Conservation (phyloP, 2,329 filamentous ascomycete genomes). For the Aspergillus floridensis region DNA sequence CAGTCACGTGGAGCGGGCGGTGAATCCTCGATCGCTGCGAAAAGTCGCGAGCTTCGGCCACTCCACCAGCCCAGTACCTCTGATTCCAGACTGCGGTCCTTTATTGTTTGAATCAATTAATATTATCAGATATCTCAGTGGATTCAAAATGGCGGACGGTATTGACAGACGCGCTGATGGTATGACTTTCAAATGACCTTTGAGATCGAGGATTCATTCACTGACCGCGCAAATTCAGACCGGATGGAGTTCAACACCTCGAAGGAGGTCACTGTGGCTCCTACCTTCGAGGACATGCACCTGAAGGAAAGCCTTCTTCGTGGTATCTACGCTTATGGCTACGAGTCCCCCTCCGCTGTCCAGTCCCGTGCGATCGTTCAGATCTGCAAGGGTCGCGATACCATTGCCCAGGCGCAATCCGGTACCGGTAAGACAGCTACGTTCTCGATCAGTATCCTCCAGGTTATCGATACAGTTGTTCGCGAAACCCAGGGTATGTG, state of each 20-base stretch:
- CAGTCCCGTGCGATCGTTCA: conserved; percentile 98
- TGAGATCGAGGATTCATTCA: conserved; percentile 10
- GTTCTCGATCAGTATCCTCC: conserved; percentile 93
- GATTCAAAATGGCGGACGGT: conserved; percentile 76
- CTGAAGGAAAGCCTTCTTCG: conserved; percentile 95
- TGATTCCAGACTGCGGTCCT: background rate
- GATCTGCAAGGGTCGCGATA: conserved; percentile 98
- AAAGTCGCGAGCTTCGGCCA: conserved; percentile 22
- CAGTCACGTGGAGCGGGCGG: conserved; percentile 25
- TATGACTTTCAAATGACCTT: conserved; percentile 23
- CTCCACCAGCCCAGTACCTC: conserved; percentile 6
- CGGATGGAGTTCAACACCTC: conserved; percentile 98
- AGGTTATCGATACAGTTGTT: conserved; percentile 90
- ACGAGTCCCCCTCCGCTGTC: conserved; percentile 95
- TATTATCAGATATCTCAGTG: background rate
- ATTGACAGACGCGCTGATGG: conserved; percentile 87
- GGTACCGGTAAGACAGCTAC: conserved; percentile 96
- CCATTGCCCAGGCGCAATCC: conserved; percentile 96
- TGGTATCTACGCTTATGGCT: conserved; percentile 97
- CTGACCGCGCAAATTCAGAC: conserved; percentile 52
- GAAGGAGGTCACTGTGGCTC: conserved; percentile 90
- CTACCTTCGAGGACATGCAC: conserved; percentile 94
- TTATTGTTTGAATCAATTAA: conserved; percentile 4
- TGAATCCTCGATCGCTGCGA: conserved; percentile 19
- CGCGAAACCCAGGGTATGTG: conserved; percentile 73